phyloP scores from a whole-genome alignment of 176 grass and related monocot genomes.

The Avena eriantha region DNA sequence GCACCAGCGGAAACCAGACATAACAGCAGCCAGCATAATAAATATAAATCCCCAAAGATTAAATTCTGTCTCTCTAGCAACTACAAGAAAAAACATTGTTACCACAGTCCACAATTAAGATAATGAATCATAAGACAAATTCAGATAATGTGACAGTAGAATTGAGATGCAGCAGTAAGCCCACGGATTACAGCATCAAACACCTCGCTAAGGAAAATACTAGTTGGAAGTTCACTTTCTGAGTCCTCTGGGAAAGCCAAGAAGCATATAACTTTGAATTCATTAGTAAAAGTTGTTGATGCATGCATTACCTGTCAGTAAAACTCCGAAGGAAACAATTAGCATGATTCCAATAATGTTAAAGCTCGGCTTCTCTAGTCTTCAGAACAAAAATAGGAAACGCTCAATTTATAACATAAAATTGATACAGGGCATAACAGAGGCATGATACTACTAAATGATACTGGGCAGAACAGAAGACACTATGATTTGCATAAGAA shows the following conservation, averaged over 20 bases:
- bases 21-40: slow-evolving; percentile 95
- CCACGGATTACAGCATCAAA: slow-evolving; percentile 1
- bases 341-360: slow-evolving; percentile 93
- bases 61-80: slow-evolving; percentile 88
- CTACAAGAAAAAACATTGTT: slow-evolving; percentile 56
- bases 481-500: neutral
- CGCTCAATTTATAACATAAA: slow-evolving; percentile 29
- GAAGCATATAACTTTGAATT: slow-evolving; percentile 12
- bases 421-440: slow-evolving; percentile 10
- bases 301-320: slow-evolving; percentile 78
- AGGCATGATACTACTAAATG: neutral
- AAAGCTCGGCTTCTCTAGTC: slow-evolving; percentile 94
- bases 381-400: slow-evolving; percentile 49
- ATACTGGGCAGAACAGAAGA: neutral
- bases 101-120: slow-evolving; percentile 31
- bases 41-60: slow-evolving; percentile 97
- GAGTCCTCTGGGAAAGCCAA: slow-evolving; percentile 9
- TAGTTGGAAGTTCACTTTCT: slow-evolving; percentile 26
- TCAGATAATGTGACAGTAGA: slow-evolving; percentile 2
- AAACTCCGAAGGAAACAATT: slow-evolving; percentile 83
- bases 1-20: slow-evolving; percentile 97
- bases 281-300: neutral
- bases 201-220: slow-evolving; percentile 10
- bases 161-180: slow-evolving; percentile 20
- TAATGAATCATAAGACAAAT: slow-evolving; percentile 15